phyloP scores from a whole-genome alignment of 1,284 basidiomycete species.

The Ustilago tritici region DNA sequence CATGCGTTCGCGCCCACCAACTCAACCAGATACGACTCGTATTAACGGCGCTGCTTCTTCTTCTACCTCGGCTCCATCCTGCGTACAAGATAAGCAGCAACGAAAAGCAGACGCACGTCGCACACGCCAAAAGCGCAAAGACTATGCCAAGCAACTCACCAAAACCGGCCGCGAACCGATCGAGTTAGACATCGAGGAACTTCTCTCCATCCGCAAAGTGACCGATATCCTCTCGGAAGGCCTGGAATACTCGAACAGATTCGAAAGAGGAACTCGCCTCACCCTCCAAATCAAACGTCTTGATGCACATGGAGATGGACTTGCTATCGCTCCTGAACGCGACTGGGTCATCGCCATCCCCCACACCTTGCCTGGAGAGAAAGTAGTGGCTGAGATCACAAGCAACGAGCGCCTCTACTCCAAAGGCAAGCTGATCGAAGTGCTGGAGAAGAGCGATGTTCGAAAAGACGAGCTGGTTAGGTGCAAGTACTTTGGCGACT shows the following conservation, averaged over 20 bases:
- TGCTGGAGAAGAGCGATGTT: conserved; percentile 31
- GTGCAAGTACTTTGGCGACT: conserved; percentile 68
- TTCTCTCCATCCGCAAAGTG: conserved; percentile 56
- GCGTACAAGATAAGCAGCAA: conserved; percentile 37
- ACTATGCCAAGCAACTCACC: conserved; percentile 54
- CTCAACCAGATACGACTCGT: not conserved
- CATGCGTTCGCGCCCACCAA: conserved; percentile 37
- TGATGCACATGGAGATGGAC: conserved; percentile 66
- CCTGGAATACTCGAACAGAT: conserved; percentile 53
- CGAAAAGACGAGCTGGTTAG: conserved; percentile 53
- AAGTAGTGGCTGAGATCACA: conserved; percentile 52
- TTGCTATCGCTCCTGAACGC: conserved; percentile 53
- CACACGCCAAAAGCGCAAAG: conserved; percentile 58
- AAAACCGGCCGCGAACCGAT: conserved; percentile 67
- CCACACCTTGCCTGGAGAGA: conserved; percentile 61
- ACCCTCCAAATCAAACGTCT: conserved; percentile 57
- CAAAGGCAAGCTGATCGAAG: conserved; percentile 55
- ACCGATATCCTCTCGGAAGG: conserved; percentile 55
- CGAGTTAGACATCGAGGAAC: conserved; percentile 62
- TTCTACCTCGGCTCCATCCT: conserved; percentile 17
- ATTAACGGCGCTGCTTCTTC: conserved; percentile 10
- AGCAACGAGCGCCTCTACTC: conserved; percentile 61
- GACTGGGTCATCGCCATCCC: conserved; percentile 67
- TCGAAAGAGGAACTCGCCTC: conserved; percentile 53
- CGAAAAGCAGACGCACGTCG: conserved; percentile 51